These are phyloP conservation scores for Nepenthes gracilis DNA, from an alignment of 148 eudicot genomes.

Conservation along the genomic window DNA sequence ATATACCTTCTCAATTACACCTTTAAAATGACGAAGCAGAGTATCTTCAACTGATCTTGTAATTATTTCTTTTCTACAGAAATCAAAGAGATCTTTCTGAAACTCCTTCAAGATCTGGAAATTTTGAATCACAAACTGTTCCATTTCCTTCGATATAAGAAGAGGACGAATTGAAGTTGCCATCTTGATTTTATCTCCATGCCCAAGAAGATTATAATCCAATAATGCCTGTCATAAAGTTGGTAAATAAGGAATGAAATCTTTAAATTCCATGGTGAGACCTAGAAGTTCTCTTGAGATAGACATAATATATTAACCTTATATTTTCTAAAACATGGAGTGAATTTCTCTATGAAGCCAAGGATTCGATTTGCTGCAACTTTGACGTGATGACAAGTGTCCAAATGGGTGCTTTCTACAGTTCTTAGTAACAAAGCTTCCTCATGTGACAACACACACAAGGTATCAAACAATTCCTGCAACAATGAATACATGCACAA, in stretches of 20 bases:
- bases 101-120: conserved; percentile 48
- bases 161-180: conserved; percentile 30
- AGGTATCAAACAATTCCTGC: conserved; percentile 80
- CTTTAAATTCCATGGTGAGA: not conserved
- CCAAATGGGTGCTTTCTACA: conserved; percentile 43
- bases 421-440: conserved; percentile 58
- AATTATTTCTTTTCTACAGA: conserved; percentile 20
- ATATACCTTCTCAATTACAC: conserved; percentile 51
- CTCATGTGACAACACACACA: conserved; percentile 48
- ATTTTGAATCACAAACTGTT: conserved; percentile 37
- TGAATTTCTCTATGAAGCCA: conserved; percentile 39
- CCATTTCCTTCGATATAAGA: conserved; percentile 55
- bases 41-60: conserved; percentile 37
- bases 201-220: conserved; percentile 61
- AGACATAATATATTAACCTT: conserved; percentile 39
- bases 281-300: not conserved
- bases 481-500: conserved; percentile 3
- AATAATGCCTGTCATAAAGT: conserved; percentile 36
- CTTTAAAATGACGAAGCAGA: conserved; percentile 51
- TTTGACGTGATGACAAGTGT: conserved; percentile 44
- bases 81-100: conserved; percentile 31
- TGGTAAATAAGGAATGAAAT: not conserved
- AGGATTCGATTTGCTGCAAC: conserved; percentile 29
- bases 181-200: conserved; percentile 17
- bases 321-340: conserved; percentile 44